Conservation (phyloP, 2,329 filamentous ascomycete species). For the Fusarium graminum region DNA sequence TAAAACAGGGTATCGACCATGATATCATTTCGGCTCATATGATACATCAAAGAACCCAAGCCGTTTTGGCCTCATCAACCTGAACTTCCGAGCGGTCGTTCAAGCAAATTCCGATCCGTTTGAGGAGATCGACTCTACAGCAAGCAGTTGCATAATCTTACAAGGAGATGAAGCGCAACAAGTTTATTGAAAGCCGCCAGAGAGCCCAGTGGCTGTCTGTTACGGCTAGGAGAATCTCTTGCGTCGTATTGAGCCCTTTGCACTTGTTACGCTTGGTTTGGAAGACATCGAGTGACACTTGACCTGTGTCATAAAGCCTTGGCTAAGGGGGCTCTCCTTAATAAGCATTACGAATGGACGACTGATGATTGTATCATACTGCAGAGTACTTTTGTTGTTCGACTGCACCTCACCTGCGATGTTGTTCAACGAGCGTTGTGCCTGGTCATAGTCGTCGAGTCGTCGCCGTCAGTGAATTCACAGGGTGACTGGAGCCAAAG, state of each 20-base stretch:
- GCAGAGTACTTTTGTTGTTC: background rate
- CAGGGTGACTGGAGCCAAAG: background rate
- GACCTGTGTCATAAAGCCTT: background rate
- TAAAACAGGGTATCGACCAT: background rate
- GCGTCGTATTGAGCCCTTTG: too few species aligned
- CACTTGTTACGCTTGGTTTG: background rate
- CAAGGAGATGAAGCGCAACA: background rate
- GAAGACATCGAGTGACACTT: background rate
- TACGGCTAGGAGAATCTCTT: too few species aligned
- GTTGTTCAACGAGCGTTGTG: constrained; percentile 24
- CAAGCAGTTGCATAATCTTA: constrained; percentile 21
- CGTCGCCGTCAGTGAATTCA: background rate
- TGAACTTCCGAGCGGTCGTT: background rate
- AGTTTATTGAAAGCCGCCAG: background rate
- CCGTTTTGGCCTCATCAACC: background rate
- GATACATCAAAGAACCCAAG: background rate
- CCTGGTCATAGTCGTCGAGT: background rate
- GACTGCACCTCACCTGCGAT: too few species aligned
- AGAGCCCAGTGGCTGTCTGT: background rate
- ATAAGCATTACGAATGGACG: background rate
- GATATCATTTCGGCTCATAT: background rate
- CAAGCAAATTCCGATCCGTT: constrained; percentile 6
- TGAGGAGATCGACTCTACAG: background rate
- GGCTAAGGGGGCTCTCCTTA: background rate
- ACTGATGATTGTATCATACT: background rate